Evolutionary conservation across 2,329 filamentous ascomycete species (phyloP), one percentile per base, ranked within the genome.

Genomic region (Fusarium nygamai): DNA sequence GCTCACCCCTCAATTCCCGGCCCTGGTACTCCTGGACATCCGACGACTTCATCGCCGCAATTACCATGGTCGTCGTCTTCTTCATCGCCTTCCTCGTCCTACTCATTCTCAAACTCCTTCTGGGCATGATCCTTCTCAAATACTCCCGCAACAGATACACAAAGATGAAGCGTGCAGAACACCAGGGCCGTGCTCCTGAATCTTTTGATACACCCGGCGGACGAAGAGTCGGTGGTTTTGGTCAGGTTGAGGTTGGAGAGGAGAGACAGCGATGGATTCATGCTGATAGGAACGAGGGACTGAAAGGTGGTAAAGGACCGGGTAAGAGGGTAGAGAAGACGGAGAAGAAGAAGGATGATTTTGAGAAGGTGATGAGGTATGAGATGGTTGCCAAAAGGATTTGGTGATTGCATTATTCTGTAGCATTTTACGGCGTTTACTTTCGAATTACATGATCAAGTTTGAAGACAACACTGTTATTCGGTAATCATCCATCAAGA

Each of bases 351-450:
- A 88, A 89, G 60, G 74, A 73, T 4, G 84, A 85, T 89, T 81
- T 90, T 90, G 83, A 93, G 88, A 79, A 90, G 85, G 81, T 94
- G 91, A 72, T 90, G 88, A 88, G 96, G 78, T 99, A 98, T 84
- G 94, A 95, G 80, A 98, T 98, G 96, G 92, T 95, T 77, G 94
- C 94, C 1, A 98, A 98, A 88, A 89, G 96, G 81, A 99, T 99
- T 78, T 99, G 96, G 96, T 98, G 34, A 75, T 44, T 38, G 8
- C 31, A 36, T 58, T 27, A 6, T 60, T 41, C 22, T 44, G 38
- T 27, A 64, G 68, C 67, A 70, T 61, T 58, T 31, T 56, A 58
- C 31, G 57, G 72, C 61, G 64, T 73, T 73, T 24, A 34, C 27
- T 29, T 48, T 46, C 54, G 46, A 38, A 54, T 56, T 44, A 27